Conservation (phyloP, 2,329 filamentous ascomycete genomes). For the Fusarium succisae region DNA sequence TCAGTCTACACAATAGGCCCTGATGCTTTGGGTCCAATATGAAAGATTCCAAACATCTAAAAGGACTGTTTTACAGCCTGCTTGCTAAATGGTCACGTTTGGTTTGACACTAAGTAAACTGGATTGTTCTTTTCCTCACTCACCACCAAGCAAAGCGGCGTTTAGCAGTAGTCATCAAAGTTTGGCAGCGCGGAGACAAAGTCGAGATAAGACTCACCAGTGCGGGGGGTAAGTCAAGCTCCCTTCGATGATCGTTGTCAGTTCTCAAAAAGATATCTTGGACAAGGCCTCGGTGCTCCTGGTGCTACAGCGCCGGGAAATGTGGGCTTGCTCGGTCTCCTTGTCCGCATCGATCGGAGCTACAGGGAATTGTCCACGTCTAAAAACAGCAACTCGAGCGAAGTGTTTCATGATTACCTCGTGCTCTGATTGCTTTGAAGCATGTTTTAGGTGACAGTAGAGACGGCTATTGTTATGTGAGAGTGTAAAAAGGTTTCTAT, state of each 20-base stretch:
- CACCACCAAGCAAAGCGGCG: neutral
- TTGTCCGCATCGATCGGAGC: neutral
- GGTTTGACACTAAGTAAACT: neutral
- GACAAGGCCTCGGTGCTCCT: slow-evolving; percentile 3
- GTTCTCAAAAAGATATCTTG: neutral
- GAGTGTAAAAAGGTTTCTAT: neutral
- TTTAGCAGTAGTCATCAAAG: neutral
- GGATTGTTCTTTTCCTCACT: neutral
- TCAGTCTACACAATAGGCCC: neutral
- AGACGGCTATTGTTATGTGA: neutral
- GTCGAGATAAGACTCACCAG: neutral
- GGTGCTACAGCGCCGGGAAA: neutral
- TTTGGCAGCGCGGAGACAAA: neutral
- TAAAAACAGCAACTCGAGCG: slow-evolving; percentile 16
- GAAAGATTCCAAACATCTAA: neutral
- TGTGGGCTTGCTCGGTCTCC: neutral
- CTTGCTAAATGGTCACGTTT: neutral
- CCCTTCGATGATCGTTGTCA: neutral
- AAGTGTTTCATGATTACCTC: neutral
- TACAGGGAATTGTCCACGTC: slow-evolving; percentile 12
- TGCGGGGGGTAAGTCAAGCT: neutral
- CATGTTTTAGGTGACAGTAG: neutral
- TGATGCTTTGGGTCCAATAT: neutral
- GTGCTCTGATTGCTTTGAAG: neutral
- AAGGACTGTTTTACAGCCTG: too few species aligned